phyloP scores from a whole-genome alignment of 345 rosid species.

The Hibiscus tridactylites region DNA sequence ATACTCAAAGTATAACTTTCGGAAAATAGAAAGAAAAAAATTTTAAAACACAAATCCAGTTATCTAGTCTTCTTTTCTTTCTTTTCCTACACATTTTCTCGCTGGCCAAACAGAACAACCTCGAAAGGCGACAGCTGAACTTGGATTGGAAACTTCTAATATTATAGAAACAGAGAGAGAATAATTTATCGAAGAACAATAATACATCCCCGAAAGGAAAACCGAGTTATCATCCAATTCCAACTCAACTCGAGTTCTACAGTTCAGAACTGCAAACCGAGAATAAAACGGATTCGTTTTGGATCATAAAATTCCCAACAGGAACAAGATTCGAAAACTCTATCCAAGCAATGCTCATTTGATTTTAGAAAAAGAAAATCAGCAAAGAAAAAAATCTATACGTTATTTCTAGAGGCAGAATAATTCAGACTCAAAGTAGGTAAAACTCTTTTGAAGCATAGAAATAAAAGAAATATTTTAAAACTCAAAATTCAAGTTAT shows the following conservation, averaged over 20 bases:
- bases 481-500: conserved; percentile 1
- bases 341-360: no score
- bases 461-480: not conserved
- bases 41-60: not conserved
- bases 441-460: not conserved
- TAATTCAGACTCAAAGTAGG: not conserved
- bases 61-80: not conserved
- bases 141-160: not conserved
- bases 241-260: not conserved
- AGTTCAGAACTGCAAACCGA: not conserved
- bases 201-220: not conserved
- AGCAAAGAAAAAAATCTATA: not conserved
- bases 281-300: not conserved
- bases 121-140: not conserved
- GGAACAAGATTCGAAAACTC: not conserved
- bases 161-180: not conserved
- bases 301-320: not conserved
- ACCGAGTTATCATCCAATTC: not conserved
- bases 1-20: not conserved
- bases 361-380: no score
- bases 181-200: not conserved
- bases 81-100: not conserved
- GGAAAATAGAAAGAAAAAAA: not conserved
- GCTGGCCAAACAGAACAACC: conserved; percentile 7
- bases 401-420: not conserved